These are phyloP conservation scores for Ophiocordyceps robertsii DNA, from an alignment of 2,329 filamentous ascomycete genomes.

Conservation along the genomic window DNA sequence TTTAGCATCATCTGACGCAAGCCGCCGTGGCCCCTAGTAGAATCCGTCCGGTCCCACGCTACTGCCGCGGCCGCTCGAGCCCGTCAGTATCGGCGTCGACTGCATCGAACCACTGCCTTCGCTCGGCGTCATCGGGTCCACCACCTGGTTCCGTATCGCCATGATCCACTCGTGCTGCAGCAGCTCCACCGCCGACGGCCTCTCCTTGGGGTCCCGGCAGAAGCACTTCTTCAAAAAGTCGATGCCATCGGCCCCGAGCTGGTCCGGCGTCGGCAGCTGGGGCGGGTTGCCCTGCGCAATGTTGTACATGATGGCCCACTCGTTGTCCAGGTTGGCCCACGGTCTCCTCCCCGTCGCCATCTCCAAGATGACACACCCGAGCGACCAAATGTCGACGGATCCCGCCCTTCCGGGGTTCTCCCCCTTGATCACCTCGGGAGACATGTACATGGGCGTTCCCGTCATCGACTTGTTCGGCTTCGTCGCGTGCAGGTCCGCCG, in stretches of 20 bases:
- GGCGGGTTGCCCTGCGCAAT: constrained; percentile 95
- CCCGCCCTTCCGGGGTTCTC: constrained; percentile 69
- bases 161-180: constrained; percentile 88
- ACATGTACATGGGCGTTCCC: constrained; percentile 99
- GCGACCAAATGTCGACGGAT: constrained; percentile 87
- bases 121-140: constrained; percentile 50
- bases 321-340: constrained; percentile 93
- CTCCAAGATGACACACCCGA: constrained; percentile 92
- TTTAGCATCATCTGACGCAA: no score
- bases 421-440: constrained; percentile 93
- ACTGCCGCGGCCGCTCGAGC: constrained; percentile 15
- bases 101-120: constrained; percentile 32
- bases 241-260: constrained; percentile 71
- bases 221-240: constrained; percentile 87
- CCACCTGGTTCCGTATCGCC: constrained; percentile 49
- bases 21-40: constrained; percentile 3
- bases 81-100: constrained; percentile 18
- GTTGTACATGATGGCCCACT: constrained; percentile 99
- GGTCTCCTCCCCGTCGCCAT: constrained; percentile 93
- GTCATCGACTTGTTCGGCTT: constrained; percentile 83
- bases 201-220: constrained; percentile 62
- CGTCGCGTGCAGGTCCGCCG: constrained; percentile 42
- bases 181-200: constrained; percentile 74
- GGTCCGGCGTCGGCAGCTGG: constrained; percentile 66
- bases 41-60: constrained; percentile 15